Evolutionary conservation across 2,329 filamentous ascomycete genomes (phyloP).

Genomic region (Tolypocladium ophioglossoides): DNA sequence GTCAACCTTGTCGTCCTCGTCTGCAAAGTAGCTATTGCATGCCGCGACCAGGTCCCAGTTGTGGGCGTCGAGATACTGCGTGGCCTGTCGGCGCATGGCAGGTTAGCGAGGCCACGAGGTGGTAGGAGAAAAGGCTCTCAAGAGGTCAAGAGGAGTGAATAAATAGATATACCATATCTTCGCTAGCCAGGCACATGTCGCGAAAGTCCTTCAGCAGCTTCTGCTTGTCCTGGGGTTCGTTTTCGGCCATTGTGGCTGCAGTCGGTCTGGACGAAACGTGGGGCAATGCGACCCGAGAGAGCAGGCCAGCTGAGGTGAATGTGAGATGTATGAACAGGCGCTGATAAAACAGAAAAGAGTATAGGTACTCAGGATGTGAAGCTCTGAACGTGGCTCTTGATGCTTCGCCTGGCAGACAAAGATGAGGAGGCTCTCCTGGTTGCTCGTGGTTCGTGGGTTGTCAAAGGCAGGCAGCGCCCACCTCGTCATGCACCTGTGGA

Average conservation of each 20-base stretch:
- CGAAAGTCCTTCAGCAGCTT: constrained; percentile 17
- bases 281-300: neutral
- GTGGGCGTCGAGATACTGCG: constrained; percentile 48
- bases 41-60: constrained; percentile 23
- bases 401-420: neutral
- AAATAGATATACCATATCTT: constrained; percentile 13
- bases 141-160: neutral
- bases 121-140: no score
- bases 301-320: neutral
- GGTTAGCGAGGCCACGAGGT: neutral
- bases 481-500: constrained; percentile 7
- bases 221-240: constrained; percentile 9
- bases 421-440: neutral
- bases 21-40: constrained; percentile 50
- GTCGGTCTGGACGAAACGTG: neutral
- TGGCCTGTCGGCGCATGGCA: constrained; percentile 37
- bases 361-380: neutral
- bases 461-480: constrained; percentile 5
- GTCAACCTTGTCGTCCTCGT: constrained; percentile 38
- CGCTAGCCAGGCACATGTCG: constrained; percentile 14
- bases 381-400: neutral
- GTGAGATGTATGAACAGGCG: neutral
- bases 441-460: neutral
- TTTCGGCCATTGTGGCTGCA: constrained; percentile 17
- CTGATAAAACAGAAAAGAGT: neutral